Base-by-base conservation (phyloP, 2,329 filamentous ascomycete species). In the Penicillium sp. region DNA sequence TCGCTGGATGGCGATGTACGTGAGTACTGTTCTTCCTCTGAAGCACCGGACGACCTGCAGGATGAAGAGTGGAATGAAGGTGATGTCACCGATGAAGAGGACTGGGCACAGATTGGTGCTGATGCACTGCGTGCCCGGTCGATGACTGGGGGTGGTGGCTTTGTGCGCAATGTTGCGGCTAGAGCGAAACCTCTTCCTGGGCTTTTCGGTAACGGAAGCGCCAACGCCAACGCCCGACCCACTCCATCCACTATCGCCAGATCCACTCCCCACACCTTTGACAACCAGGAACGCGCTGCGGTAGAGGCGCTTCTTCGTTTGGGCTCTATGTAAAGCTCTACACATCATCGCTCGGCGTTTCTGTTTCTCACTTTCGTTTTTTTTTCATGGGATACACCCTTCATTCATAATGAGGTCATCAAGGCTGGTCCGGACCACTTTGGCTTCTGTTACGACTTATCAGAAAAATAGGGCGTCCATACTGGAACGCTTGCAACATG, bases 71-170 rank as follows among this genome's bases (percentile, higher is more conserved):
- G 90, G 57, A 87, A 89, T 62, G 91, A 97, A 48, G 89, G 89
- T 64, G 91, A 96, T 69, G 84, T 90, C 56, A 97, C 94, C 23
- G 94, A 97, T 70, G 91, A 97, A 70, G 93, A 97, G 75, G 92
- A 97, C 75, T 97, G 93, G 92, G 90, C 89, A 45, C 86, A 89
- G 50, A 89, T 96, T 59, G 93, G 92, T 52, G 90, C 92, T 27
- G 91, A 89, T 52, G 90, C 90, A 62, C 82, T 97, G 64, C 87
- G 92, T 76, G 87, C 81, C 74, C 83, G 76, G 77, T 85, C 73
- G 69, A 77, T 77, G 65, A 79, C 72, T 74, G 79, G 69, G 54
- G 72, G 71, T 31, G 75, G 76, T 50, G 74, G 73, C 52, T 71
- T 76, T 55, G 61, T 75, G 57, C 69, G 69, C n/a, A 56, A 73